Evolutionary conservation across 495 filamentous ascomycete genomes (phyloP).

Genomic region (Staphylotrichum longicolle): DNA sequence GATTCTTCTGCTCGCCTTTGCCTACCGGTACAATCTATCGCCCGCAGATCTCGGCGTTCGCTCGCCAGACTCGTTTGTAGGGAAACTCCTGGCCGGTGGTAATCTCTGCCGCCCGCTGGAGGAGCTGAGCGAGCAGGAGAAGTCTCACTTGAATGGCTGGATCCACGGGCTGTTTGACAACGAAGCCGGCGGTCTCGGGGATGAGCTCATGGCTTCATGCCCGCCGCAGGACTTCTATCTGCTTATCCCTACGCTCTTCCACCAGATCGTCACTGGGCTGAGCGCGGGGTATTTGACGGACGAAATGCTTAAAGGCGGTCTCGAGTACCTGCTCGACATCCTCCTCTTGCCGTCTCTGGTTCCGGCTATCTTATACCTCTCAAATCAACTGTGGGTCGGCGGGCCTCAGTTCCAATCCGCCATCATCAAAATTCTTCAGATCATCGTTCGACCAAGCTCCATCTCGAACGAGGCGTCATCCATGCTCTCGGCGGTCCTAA

Average conservation of each 20-base stretch:
- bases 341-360: conserved; percentile 88
- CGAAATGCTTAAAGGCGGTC: conserved; percentile 78
- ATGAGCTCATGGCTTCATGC: conserved; percentile 89
- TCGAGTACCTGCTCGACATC: conserved; percentile 88
- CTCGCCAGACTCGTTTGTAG: conserved; percentile 66
- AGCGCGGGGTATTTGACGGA: conserved; percentile 67
- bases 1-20: conserved; percentile 75
- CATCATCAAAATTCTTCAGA: conserved; percentile 71
- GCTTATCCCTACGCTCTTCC: conserved; percentile 84
- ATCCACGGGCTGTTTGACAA: conserved; percentile 82
- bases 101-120: conserved; percentile 59
- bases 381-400: conserved; percentile 73
- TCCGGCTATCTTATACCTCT: conserved; percentile 74
- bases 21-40: conserved; percentile 76
- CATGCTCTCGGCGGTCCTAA: conserved; percentile 79
- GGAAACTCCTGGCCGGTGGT: conserved; percentile 69
- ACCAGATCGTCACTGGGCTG: conserved; percentile 77
- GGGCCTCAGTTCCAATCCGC: conserved; percentile 50
- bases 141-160: conserved; percentile 77
- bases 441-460: conserved; percentile 70
- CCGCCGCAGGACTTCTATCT: conserved; percentile 92
- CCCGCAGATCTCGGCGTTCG: conserved; percentile 63
- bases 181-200: conserved; percentile 67
- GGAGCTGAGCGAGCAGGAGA: conserved; percentile 69
- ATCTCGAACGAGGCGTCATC: conserved; percentile 76